Percentiles rank a stretch among this genome's conserved stretches.
phyloP scores from a whole-genome alignment of 1,284 basidiomycete genomes.

The Xerocomus nothofagi region DNA sequence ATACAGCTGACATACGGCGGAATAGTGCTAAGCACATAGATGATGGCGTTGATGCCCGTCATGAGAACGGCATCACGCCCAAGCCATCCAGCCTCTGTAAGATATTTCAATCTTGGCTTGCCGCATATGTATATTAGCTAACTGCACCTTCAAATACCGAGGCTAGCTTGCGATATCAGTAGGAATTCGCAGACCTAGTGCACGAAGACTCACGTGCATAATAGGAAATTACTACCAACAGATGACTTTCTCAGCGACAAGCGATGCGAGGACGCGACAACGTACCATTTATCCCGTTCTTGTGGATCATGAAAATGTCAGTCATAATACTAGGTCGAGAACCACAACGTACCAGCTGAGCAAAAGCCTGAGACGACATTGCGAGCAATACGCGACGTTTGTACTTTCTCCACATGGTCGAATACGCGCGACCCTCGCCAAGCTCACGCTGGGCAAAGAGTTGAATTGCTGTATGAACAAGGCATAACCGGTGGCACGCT shows the following conservation, averaged over 20 bases:
- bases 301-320: slow-evolving; percentile 14
- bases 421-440: slow-evolving; percentile 83
- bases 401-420: slow-evolving; percentile 86
- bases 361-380: slow-evolving; percentile 97
- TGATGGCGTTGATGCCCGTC: slow-evolving; percentile 93
- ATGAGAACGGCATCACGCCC: slow-evolving; percentile 96
- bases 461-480: not conserved
- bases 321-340: not conserved
- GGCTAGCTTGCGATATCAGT: slow-evolving; percentile 42
- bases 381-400: slow-evolving; percentile 89
- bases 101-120: slow-evolving; percentile 13
- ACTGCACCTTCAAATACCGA: slow-evolving; percentile 78
- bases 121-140: not conserved
- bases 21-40: slow-evolving; percentile 83
- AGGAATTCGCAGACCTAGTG: slow-evolving; percentile 4
- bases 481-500: slow-evolving; percentile 20
- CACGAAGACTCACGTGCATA: slow-evolving; percentile 74
- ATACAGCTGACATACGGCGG: slow-evolving; percentile 59
- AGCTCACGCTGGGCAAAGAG: slow-evolving; percentile 52
- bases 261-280: slow-evolving; percentile 1
- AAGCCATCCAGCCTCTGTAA: slow-evolving; percentile 91
- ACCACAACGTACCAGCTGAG: slow-evolving; percentile 68
- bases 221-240: slow-evolving; percentile 80
- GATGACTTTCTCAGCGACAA: slow-evolving; percentile 9
- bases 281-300: slow-evolving; percentile 90